A percentile compares a stretch with the other conserved stretches of the same genome.
phyloP scores from a whole-genome alignment of 345 rosid species.

The Gossypium mustelinum region DNA sequence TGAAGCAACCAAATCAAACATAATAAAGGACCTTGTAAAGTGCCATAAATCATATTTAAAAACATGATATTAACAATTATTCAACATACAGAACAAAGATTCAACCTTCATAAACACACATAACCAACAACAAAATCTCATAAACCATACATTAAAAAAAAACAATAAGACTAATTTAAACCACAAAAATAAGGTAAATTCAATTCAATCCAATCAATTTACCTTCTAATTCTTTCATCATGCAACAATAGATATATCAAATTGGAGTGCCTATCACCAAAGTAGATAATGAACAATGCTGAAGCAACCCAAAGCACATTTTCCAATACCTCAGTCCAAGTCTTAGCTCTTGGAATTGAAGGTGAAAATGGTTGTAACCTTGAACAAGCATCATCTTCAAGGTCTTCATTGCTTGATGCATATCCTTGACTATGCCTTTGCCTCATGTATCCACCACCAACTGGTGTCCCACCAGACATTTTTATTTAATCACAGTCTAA shows the following conservation, averaged over 20 bases:
- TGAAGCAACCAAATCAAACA: background rate
- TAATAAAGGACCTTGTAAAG: background rate
- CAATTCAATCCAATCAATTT: background rate
- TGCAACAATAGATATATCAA: constrained; percentile 61
- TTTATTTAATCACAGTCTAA: constrained; percentile 8
- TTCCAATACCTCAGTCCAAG: constrained; percentile 73
- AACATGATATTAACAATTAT: background rate
- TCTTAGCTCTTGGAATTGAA: constrained; percentile 35
- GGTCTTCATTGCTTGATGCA: constrained; percentile 79
- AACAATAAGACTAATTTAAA: background rate
- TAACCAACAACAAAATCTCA: background rate
- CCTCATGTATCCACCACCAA: constrained; percentile 80
- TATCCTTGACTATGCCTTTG: constrained; percentile 95
- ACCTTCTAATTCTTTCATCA: constrained; percentile 87
- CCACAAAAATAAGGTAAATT: background rate
- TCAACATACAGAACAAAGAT: background rate
- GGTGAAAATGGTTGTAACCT: constrained; percentile 50
- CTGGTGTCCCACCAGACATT: constrained; percentile 97
- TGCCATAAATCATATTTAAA: background rate
- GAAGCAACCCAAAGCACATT: constrained; percentile 83
- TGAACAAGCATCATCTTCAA: constrained; percentile 94
- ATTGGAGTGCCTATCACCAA: constrained; percentile 74
- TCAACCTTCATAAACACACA: background rate
- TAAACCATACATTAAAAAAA: background rate
- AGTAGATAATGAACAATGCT: constrained; percentile 67